phyloP scores from a whole-genome alignment of 2,329 filamentous ascomycete genomes.

The Alternaria longipes region DNA sequence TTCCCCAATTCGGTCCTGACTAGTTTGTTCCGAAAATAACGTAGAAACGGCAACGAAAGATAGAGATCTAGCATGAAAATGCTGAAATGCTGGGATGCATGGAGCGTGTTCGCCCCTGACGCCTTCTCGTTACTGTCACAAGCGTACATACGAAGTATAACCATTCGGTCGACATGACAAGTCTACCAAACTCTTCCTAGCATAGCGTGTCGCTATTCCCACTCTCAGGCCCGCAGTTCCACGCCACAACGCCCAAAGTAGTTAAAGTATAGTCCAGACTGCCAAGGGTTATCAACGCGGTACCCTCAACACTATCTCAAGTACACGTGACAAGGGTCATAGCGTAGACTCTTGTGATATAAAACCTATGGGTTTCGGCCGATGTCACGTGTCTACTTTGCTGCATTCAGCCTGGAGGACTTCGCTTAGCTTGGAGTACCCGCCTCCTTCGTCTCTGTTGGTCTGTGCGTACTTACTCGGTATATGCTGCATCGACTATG shows the following conservation, averaged over 20 bases:
- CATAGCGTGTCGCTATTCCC: background rate
- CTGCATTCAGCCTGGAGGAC: background rate
- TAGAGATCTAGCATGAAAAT: background rate
- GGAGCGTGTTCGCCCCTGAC: background rate
- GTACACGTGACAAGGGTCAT: background rate
- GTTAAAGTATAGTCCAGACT: background rate
- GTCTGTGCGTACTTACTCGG: background rate
- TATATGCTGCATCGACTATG: background rate
- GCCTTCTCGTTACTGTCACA: background rate
- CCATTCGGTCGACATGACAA: background rate
- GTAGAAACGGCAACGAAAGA: background rate
- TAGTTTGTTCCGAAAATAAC: background rate
- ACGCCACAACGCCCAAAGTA: background rate
- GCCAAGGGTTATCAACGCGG: background rate
- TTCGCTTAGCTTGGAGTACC: background rate
- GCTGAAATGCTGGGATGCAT: background rate
- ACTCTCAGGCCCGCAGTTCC: background rate
- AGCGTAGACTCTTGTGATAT: background rate
- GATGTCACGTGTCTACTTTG: constrained; percentile 3
- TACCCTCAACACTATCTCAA: background rate
- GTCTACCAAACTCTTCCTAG: background rate
- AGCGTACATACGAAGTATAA: background rate
- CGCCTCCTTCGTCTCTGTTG: background rate
- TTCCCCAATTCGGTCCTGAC: rapidly evolving
- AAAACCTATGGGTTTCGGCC: background rate